phyloP scores from a whole-genome alignment of 352 stramenopile species.

The Phytophthora crassamura region DNA sequence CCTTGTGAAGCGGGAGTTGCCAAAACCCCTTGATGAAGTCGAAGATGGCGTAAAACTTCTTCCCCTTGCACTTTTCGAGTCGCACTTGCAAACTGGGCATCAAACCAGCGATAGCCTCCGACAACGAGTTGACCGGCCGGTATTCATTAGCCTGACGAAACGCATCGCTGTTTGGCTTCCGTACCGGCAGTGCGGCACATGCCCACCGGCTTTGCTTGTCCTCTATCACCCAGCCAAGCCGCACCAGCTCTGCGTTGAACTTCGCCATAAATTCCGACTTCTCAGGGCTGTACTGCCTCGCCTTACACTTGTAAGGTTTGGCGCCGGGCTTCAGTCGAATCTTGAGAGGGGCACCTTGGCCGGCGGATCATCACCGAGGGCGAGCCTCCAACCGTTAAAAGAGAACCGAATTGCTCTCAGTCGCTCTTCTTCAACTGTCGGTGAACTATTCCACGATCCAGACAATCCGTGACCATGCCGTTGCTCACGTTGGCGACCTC shows the following conservation, averaged over 20 bases:
- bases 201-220: constrained; percentile 7
- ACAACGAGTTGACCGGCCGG: neutral
- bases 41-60: constrained; percentile 15
- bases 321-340: constrained; percentile 7
- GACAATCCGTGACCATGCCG: neutral
- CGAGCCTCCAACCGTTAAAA: neutral
- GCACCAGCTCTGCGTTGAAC: constrained; percentile 3
- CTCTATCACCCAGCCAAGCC: constrained; percentile 6
- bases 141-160: constrained; percentile 7
- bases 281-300: constrained; percentile 11
- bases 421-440: neutral
- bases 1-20: too few relatives aligned
- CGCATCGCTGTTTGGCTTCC: constrained; percentile 5
- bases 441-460: constrained; percentile 1
- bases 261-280: constrained; percentile 5
- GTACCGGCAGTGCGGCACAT: constrained; percentile 1
- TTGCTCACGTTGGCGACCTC: neutral
- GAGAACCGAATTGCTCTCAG: too few relatives aligned
- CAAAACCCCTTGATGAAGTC: too few relatives aligned
- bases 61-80: neutral
- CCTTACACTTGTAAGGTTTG: constrained; percentile 1
- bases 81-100: constrained; percentile 3
- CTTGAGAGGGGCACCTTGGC: constrained; percentile 1
- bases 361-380: neutral
- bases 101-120: neutral